These are phyloP conservation scores for Suhomyces choctaworum DNA, from an alignment of 1,139 yeast genomes.

Conservation along the genomic window DNA sequence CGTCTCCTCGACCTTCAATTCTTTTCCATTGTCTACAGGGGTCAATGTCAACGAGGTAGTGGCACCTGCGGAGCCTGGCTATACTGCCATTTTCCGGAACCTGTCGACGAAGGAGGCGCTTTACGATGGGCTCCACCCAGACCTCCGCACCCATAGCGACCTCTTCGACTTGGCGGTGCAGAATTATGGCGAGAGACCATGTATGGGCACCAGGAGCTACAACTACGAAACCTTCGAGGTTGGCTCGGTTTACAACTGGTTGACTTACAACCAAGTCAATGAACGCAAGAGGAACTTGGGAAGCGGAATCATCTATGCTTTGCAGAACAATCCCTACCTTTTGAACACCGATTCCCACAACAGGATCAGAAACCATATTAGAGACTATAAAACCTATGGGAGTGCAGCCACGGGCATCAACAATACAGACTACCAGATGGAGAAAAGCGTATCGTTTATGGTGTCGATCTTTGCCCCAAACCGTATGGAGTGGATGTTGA, in stretches of 20 bases:
- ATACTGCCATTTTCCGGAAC: slow-evolving; percentile 15
- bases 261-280: slow-evolving; percentile 25
- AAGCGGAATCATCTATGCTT: slow-evolving; percentile 33
- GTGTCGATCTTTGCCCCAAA: slow-evolving; percentile 38
- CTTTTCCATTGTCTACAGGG: slow-evolving; percentile 7
- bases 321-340: slow-evolving; percentile 30
- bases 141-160: slow-evolving; percentile 31
- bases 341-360: slow-evolving; percentile 23
- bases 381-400: slow-evolving; percentile 22
- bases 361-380: slow-evolving; percentile 30
- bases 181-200: slow-evolving; percentile 24
- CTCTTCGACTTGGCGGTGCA: slow-evolving; percentile 26
- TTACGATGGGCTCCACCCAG: slow-evolving; percentile 16
- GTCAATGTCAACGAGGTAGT: slow-evolving; percentile 8
- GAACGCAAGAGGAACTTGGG: slow-evolving; percentile 28
- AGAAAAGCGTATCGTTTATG: slow-evolving; percentile 28
- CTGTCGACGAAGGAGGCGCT: slow-evolving; percentile 10
- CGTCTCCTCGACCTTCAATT: not conserved
- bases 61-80: slow-evolving; percentile 5
- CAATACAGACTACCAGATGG: slow-evolving; percentile 14
- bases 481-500: slow-evolving; percentile 40
- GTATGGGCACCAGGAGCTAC: slow-evolving; percentile 34
- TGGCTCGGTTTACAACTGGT: slow-evolving; percentile 19
- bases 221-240: slow-evolving; percentile 30
- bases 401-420: slow-evolving; percentile 5